phyloP scores from a whole-genome alignment of 495 filamentous ascomycete species.

The Ascodesmis nigricans region DNA sequence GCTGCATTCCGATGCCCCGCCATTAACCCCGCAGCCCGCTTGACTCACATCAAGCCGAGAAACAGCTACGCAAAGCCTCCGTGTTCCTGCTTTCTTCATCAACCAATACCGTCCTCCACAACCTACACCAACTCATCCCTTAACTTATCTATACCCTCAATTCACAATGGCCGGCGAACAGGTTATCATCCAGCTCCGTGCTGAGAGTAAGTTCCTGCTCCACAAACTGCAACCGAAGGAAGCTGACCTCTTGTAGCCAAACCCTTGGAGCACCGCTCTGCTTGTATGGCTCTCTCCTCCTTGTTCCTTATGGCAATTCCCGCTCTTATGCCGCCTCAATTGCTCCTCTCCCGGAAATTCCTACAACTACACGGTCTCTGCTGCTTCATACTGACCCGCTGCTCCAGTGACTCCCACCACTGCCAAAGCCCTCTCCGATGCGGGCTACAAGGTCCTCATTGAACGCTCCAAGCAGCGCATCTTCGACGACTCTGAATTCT shows the following conservation, averaged over 20 bases:
- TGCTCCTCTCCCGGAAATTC: too few species aligned
- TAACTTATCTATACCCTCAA: conserved; percentile 3
- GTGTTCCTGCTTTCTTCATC: too few species aligned
- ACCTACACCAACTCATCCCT: conserved; percentile 1
- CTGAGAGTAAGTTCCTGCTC: conserved; percentile 16
- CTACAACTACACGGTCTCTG: not conserved
- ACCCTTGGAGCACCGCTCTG: conserved; percentile 36
- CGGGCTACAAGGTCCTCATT: conserved; percentile 64
- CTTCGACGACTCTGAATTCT: conserved; percentile 52
- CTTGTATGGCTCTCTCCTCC: conserved; percentile 17
- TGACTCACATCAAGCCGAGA: too few species aligned
- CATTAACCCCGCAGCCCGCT: too few species aligned
- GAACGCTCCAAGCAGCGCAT: conserved; percentile 65
- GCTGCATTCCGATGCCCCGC: too few species aligned
- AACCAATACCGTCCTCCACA: too few species aligned
- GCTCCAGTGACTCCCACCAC: conserved; percentile 40
- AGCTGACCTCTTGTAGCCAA: conserved; percentile 19
- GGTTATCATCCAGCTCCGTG: conserved; percentile 20
- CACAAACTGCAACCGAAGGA: not conserved
- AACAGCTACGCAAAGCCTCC: too few species aligned
- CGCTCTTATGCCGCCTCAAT: too few species aligned
- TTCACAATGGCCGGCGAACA: conserved; percentile 8
- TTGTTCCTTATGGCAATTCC: not conserved
- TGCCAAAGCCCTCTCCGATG: conserved; percentile 53
- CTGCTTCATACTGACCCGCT: not conserved